These are phyloP conservation scores for Tillandsia fasciculata DNA, from an alignment of 176 grass and related monocot genomes.

Conservation along the genomic window DNA sequence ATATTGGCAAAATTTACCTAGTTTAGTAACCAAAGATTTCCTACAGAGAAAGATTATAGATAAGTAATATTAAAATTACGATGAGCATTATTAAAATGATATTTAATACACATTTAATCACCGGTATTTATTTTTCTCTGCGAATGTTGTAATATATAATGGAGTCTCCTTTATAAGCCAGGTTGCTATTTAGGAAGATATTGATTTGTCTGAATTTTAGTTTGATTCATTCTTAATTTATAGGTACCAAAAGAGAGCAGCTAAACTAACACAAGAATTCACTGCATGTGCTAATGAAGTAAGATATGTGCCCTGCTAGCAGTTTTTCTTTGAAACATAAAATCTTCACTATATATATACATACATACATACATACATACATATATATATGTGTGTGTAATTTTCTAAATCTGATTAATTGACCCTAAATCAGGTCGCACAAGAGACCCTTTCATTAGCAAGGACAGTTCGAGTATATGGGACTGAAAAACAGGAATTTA, in stretches of 20 bases:
- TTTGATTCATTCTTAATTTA: conserved; percentile 25
- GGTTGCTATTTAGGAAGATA: not conserved
- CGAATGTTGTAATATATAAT: not conserved
- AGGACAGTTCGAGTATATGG: conserved; percentile 90
- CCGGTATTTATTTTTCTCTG: not conserved
- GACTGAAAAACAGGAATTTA: conserved; percentile 83
- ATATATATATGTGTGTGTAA: too few relatives aligned
- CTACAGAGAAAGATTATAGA: too few relatives aligned
- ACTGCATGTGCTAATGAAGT: conserved; percentile 95
- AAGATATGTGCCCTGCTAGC: conserved; percentile 10
- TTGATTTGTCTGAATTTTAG: conserved; percentile 2
- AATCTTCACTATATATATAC: too few relatives aligned
- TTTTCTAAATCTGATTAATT: conserved; percentile 14
- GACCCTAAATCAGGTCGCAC: conserved; percentile 71
- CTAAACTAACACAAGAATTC: conserved; percentile 81
- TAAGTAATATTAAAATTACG: too few relatives aligned
- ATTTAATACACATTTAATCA: not conserved
- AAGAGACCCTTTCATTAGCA: conserved; percentile 72
- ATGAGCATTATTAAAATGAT: too few relatives aligned
- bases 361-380: too few relatives aligned
- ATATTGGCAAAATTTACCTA: too few relatives aligned
- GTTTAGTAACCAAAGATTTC: too few relatives aligned
- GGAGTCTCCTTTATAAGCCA: not conserved
- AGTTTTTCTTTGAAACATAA: not conserved
- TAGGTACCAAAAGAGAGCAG: conserved; percentile 92